Evolutionary conservation across 2,329 filamentous ascomycete genomes (phyloP).

Genomic region (Epichloe brachyelytri): DNA sequence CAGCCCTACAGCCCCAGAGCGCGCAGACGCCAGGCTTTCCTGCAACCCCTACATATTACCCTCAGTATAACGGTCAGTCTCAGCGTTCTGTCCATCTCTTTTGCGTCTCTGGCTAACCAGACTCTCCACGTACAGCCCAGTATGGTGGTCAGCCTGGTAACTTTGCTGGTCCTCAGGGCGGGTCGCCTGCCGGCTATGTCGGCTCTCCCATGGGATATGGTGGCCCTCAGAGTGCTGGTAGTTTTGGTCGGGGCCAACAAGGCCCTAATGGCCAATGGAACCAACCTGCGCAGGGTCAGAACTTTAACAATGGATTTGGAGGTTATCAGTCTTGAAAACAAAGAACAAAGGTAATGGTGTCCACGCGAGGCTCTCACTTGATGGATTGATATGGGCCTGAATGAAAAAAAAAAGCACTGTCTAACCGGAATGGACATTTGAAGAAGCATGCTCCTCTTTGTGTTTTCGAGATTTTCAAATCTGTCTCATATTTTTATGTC

Average conservation of each 20-base stretch:
- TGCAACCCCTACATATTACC: conserved; percentile 77
- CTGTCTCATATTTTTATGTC: conserved; percentile 10
- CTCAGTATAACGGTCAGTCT: conserved; percentile 76
- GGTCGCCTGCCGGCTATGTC: conserved; percentile 49
- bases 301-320: conserved; percentile 47
- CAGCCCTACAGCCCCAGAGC: conserved; percentile 56
- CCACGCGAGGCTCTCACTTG: conserved; percentile 2
- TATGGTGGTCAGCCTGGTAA: conserved; percentile 55
- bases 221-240: conserved; percentile 62
- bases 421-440: conserved; percentile 6
- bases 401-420: conserved; percentile 3
- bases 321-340: conserved; percentile 45
- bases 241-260: conserved; percentile 67
- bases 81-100: background rate
- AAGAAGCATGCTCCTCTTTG: conserved; percentile 9
- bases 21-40: conserved; percentile 61
- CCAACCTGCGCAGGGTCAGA: conserved; percentile 38
- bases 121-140: conserved; percentile 25
- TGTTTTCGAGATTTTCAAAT: conserved; percentile 8
- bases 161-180: conserved; percentile 49
- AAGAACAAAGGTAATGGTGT: conserved; percentile 2
- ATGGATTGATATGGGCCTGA: conserved; percentile 2
- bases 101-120: conserved; percentile 4
- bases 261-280: conserved; percentile 43
- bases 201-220: conserved; percentile 60